Evolutionary conservation across 441 rosid species (phyloP).

Genomic region (Jatropha podagrica): DNA sequence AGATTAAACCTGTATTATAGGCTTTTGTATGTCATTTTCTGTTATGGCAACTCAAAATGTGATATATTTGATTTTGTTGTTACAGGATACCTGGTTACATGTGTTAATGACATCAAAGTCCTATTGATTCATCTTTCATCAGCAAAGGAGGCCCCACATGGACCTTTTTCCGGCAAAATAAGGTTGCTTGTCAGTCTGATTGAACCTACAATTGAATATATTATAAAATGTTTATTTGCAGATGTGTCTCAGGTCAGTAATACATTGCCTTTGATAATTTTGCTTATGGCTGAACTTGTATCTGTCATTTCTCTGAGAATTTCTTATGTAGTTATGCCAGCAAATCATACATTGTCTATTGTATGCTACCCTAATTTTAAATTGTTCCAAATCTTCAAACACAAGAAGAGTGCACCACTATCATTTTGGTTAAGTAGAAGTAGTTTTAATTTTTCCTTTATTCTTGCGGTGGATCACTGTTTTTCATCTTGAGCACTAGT

Average conservation of each 20-base stretch:
- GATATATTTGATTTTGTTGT: constrained; percentile 27
- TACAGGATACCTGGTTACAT: constrained; percentile 63
- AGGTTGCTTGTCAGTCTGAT: constrained; percentile 62
- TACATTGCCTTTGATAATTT: constrained; percentile 16
- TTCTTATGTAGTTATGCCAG: constrained; percentile 1
- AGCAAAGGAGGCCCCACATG: constrained; percentile 34
- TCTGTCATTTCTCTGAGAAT: constrained; percentile 8
- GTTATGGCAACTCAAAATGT: constrained; percentile 8
- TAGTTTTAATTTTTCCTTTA: neutral
- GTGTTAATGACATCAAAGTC: constrained; percentile 60
- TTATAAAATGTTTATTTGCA: constrained; percentile 63
- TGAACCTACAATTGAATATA: constrained; percentile 80
- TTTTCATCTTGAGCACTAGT: constrained; percentile 10
- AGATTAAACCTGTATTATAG: neutral
- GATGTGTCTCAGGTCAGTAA: constrained; percentile 70
- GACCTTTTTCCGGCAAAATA: constrained; percentile 42
- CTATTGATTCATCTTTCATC: constrained; percentile 47
- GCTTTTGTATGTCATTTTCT: neutral
- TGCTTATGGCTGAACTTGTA: constrained; percentile 1
- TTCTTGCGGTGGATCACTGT: neutral
- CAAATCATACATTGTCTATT: constrained; percentile 5
- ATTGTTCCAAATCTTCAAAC: constrained; percentile 3
- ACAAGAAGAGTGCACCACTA: neutral
- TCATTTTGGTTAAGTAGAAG: constrained; percentile 1
- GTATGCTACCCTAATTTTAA: constrained; percentile 3